These are phyloP conservation scores for Phialophora tarda DNA, from an alignment of 2,329 filamentous ascomycete species.

Conservation along the genomic window DNA sequence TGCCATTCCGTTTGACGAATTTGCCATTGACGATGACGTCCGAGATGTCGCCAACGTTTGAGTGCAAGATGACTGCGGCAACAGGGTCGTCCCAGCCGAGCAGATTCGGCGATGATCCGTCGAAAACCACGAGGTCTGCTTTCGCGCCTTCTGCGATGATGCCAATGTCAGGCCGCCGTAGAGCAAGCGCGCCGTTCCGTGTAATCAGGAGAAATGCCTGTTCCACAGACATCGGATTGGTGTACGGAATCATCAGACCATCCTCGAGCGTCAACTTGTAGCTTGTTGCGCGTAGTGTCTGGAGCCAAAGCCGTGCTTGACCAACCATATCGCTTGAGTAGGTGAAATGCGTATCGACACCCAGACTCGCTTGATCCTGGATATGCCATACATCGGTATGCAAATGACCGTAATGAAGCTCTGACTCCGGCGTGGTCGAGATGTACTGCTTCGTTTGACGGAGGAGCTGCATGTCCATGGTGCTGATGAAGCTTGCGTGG, in stretches of 20 bases:
- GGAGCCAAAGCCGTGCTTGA: slow-evolving; percentile 63
- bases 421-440: slow-evolving; percentile 64
- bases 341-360: slow-evolving; percentile 62
- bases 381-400: slow-evolving; percentile 53
- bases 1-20: slow-evolving; percentile 56
- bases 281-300: slow-evolving; percentile 48
- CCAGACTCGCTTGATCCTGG: slow-evolving; percentile 59
- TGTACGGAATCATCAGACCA: slow-evolving; percentile 48
- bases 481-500: slow-evolving; percentile 13
- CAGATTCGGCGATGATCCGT: slow-evolving; percentile 38
- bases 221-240: slow-evolving; percentile 59
- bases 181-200: slow-evolving; percentile 57
- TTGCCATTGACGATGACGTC: slow-evolving; percentile 59
- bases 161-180: slow-evolving; percentile 59
- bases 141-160: slow-evolving; percentile 57
- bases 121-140: slow-evolving; percentile 61
- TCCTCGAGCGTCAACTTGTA: neutral
- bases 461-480: slow-evolving; percentile 50
- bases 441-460: slow-evolving; percentile 59
- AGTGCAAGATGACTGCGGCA: slow-evolving; percentile 63
- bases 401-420: slow-evolving; percentile 64
- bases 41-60: slow-evolving; percentile 57
- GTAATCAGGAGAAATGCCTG: slow-evolving; percentile 65
- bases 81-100: slow-evolving; percentile 55
- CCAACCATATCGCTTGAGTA: slow-evolving; percentile 58